Percentiles rank a stretch among this genome's conserved stretches.
Conservation (phyloP, 2,329 filamentous ascomycete genomes). For the Talaromyces sp. region DNA sequence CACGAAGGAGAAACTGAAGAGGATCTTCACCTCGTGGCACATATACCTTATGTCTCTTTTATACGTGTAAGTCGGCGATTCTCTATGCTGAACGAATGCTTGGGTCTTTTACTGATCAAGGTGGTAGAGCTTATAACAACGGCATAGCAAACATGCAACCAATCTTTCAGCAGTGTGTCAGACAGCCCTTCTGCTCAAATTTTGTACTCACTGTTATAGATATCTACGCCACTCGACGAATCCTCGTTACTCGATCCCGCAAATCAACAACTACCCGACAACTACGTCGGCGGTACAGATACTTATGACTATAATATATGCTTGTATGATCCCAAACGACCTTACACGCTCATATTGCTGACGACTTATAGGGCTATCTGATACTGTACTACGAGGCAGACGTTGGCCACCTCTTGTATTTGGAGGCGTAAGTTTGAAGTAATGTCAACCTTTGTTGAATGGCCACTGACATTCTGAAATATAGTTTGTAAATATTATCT, state of each 20-base stretch:
- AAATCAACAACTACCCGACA: constrained; percentile 57
- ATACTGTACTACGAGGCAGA: constrained; percentile 56
- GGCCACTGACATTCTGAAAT: background rate
- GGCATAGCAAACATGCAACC: constrained; percentile 52
- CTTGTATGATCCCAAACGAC: constrained; percentile 37
- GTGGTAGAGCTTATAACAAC: constrained; percentile 57
- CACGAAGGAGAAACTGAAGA: constrained; percentile 53
- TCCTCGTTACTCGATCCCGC: constrained; percentile 45
- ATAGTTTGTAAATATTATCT: constrained; percentile 41
- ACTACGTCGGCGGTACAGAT: constrained; percentile 56
- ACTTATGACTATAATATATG: constrained; percentile 59
- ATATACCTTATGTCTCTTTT: constrained; percentile 57
- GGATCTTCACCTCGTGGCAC: constrained; percentile 63
- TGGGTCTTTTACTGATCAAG: background rate
- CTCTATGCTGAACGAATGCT: too few relatives aligned
- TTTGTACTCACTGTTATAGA: constrained; percentile 4
- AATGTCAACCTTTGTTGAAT: background rate
- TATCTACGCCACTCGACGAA: constrained; percentile 33
- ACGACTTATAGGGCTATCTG: constrained; percentile 51
- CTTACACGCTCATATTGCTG: background rate
- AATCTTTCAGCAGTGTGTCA: constrained; percentile 49
- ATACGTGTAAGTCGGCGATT: constrained; percentile 47
- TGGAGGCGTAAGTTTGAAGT: constrained; percentile 42
- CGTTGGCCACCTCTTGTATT: constrained; percentile 65
- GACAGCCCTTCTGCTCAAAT: too few relatives aligned